Percentiles rank a stretch among this genome's conserved stretches.
Evolutionary conservation across 768 basidiomycete genomes (phyloP).

Genomic region (Rhodotorula graminis): DNA sequence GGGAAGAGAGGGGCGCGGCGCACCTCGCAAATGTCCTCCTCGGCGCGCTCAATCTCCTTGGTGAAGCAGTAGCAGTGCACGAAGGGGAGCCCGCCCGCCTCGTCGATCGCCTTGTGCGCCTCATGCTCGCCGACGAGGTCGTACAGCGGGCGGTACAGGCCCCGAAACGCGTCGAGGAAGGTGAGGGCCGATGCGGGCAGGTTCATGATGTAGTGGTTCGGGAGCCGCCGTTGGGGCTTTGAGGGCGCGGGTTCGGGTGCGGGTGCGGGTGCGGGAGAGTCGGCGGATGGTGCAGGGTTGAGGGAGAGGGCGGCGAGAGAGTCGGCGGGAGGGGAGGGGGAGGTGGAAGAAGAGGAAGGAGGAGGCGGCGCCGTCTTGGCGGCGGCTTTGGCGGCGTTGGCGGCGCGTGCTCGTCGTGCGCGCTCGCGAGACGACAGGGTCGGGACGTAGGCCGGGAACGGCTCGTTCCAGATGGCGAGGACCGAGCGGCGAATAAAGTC

Average conservation of each 20-base stretch:
- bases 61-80: conserved; percentile 97
- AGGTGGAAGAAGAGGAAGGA: background rate
- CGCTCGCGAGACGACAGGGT: conserved; percentile 21
- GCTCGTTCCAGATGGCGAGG: conserved; percentile 56
- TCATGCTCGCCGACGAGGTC: conserved; percentile 37
- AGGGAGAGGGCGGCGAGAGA: background rate
- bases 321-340: background rate
- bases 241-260: conserved; percentile 1
- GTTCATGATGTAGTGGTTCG: conserved; percentile 96
- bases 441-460: conserved; percentile 56
- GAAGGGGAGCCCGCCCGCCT: conserved; percentile 65
- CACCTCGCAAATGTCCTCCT: conserved; percentile 75
- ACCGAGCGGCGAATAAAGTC: conserved; percentile 70
- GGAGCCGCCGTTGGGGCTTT: conserved; percentile 53
- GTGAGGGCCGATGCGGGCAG: conserved; percentile 84
- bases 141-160: conserved; percentile 56
- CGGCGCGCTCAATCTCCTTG: conserved; percentile 68
- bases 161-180: conserved; percentile 83
- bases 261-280: background rate
- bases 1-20: conserved; percentile 40
- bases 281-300: background rate
- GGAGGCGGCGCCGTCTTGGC: background rate
- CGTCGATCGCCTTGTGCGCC: conserved; percentile 29
- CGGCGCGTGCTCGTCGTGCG: conserved; percentile 22
- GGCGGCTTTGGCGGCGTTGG: background rate